These are phyloP conservation scores for Epichloe amarillans DNA, from an alignment of 2,329 filamentous ascomycete species.

Conservation along the genomic window DNA sequence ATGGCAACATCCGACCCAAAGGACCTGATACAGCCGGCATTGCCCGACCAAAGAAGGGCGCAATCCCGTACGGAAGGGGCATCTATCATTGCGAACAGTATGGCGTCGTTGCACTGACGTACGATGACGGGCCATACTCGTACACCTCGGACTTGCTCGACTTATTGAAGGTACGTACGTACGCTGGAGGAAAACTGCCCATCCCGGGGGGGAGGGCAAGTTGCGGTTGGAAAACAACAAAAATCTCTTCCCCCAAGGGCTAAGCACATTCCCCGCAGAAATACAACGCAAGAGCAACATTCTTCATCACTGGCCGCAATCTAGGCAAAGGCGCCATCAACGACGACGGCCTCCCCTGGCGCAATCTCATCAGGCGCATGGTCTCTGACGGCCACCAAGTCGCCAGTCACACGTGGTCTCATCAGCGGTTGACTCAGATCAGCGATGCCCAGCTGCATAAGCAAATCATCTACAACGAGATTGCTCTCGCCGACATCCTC, in stretches of 20 bases:
- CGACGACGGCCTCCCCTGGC: constrained; percentile 20
- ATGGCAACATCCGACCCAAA: constrained; percentile 38
- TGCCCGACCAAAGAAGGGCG: constrained; percentile 38
- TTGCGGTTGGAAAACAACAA: background rate
- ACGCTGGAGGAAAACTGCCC: background rate
- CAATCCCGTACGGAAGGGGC: constrained; percentile 39
- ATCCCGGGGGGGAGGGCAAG: background rate
- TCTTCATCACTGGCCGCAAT: constrained; percentile 23
- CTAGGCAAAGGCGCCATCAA: constrained; percentile 30
- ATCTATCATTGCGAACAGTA: constrained; percentile 28
- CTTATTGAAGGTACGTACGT: constrained; percentile 13
- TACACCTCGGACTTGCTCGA: constrained; percentile 30
- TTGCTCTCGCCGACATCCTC: constrained; percentile 26
- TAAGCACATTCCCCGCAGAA: constrained; percentile 12
- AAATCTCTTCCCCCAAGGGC: background rate
- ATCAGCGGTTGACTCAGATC: constrained; percentile 27
- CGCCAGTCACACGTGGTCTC: constrained; percentile 38
- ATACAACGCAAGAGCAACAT: constrained; percentile 25
- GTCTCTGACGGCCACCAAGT: constrained; percentile 43
- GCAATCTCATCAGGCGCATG: constrained; percentile 29
- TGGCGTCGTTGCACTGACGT: constrained; percentile 29
- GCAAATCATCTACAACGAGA: constrained; percentile 31
- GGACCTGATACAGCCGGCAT: constrained; percentile 42
- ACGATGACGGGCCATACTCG: constrained; percentile 31
- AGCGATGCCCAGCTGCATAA: constrained; percentile 19